Evolutionary conservation across 2,329 filamentous ascomycete species (phyloP).

Genomic region (Emmonsia crescens): DNA sequence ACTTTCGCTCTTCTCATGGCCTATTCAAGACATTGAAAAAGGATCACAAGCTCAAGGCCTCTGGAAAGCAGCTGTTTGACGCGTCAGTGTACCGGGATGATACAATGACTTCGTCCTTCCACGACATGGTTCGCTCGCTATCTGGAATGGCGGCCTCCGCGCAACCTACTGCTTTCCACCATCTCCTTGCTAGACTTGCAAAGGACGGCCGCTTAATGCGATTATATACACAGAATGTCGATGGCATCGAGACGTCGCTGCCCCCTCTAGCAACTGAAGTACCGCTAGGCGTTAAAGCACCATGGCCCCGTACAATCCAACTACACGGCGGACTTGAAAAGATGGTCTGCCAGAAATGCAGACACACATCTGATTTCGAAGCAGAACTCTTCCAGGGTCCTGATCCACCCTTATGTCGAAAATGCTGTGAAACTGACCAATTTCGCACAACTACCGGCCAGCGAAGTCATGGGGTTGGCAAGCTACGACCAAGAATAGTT

Average conservation of each 20-base stretch:
- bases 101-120: constrained; percentile 77
- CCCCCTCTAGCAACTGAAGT: constrained; percentile 68
- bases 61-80: constrained; percentile 92
- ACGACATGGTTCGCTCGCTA: constrained; percentile 88
- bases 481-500: constrained; percentile 82
- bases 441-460: constrained; percentile 72
- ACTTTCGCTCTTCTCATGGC: constrained; percentile 85
- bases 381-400: constrained; percentile 72
- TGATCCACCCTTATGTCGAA: constrained; percentile 65
- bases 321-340: constrained; percentile 87
- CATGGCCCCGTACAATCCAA: constrained; percentile 89
- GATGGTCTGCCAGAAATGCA: constrained; percentile 95
- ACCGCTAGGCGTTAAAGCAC: constrained; percentile 70
- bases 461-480: constrained; percentile 84
- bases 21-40: constrained; percentile 76
- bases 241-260: constrained; percentile 82
- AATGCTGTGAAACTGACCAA: constrained; percentile 63
- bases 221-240: constrained; percentile 93
- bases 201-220: constrained; percentile 78
- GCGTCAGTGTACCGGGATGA: constrained; percentile 95
- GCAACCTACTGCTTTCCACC: constrained; percentile 79
- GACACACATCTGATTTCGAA: constrained; percentile 64
- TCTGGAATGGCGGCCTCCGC: constrained; percentile 67
- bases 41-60: constrained; percentile 83
- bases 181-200: constrained; percentile 81